Conservation (phyloP, 352 stramenopile species). For the Pythium myriotylum region DNA sequence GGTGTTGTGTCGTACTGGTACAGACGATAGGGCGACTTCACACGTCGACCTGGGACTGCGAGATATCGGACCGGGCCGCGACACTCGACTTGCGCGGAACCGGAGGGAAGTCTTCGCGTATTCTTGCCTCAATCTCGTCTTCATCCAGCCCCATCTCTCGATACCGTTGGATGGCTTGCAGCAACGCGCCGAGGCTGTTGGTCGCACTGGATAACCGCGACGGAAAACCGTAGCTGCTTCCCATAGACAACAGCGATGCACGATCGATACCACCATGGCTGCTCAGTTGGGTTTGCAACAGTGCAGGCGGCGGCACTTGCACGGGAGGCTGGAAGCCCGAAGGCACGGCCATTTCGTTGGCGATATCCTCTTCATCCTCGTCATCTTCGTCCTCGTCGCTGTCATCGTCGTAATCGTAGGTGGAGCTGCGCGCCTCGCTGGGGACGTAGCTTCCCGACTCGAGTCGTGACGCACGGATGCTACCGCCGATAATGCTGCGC, state of each 20-base stretch:
- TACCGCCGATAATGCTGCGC: constrained; percentile 31
- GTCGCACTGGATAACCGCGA: constrained; percentile 60
- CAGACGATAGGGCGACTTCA: constrained; percentile 1
- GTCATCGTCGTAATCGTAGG: constrained; percentile 46
- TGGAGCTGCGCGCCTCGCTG: constrained; percentile 23
- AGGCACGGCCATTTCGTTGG: constrained; percentile 68
- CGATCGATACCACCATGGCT: constrained; percentile 16
- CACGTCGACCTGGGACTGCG: constrained; percentile 20
- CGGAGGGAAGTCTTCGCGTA: constrained; percentile 67
- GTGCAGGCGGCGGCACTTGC: constrained; percentile 5
- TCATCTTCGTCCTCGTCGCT: constrained; percentile 44
- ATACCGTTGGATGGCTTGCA: constrained; percentile 69
- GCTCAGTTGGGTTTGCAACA: constrained; percentile 4
- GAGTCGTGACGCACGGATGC: constrained; percentile 16
- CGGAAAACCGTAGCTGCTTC: constrained; percentile 57
- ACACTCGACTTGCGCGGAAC: constrained; percentile 43
- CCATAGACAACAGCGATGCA: constrained; percentile 49
- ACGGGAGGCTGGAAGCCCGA: constrained; percentile 20
- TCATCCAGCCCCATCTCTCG: constrained; percentile 54
- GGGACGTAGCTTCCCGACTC: constrained; percentile 17
- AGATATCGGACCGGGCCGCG: constrained; percentile 26
- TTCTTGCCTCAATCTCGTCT: constrained; percentile 66
- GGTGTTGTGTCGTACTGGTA: not conserved
- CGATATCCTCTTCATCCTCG: constrained; percentile 59
- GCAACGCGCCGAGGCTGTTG: constrained; percentile 59